Evolutionary conservation across 1,284 basidiomycete genomes (phyloP).

Genomic region (Tilletiaria anomala): DNA sequence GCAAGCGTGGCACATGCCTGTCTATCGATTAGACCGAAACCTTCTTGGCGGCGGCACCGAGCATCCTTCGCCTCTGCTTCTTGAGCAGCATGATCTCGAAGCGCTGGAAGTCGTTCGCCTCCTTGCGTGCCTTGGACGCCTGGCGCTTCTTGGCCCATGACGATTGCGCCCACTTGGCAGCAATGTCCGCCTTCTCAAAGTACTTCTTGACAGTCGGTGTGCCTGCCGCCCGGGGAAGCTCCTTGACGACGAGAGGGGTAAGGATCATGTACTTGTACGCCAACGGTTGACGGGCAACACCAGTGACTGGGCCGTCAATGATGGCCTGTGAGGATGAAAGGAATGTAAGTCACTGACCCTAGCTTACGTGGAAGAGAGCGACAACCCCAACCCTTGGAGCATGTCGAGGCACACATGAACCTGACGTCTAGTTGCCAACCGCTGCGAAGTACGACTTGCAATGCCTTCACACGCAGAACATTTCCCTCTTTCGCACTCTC

Average conservation of each 20-base stretch:
- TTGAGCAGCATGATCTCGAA: constrained; percentile 51
- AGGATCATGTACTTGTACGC: constrained; percentile 84
- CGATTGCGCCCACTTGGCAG: constrained; percentile 61
- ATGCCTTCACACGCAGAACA: too few relatives aligned
- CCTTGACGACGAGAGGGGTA: constrained; percentile 68
- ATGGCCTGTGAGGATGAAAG: constrained; percentile 53
- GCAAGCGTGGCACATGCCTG: too few relatives aligned
- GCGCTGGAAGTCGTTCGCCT: constrained; percentile 71
- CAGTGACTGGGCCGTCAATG: constrained; percentile 81
- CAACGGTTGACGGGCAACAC: constrained; percentile 79
- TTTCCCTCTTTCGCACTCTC: too few relatives aligned
- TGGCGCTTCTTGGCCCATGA: constrained; percentile 82
- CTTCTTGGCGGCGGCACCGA: constrained; percentile 28
- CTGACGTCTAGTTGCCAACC: background rate
- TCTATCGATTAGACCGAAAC: too few relatives aligned
- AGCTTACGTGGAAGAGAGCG: too few relatives aligned
- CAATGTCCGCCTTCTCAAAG: constrained; percentile 62
- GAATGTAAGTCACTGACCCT: background rate
- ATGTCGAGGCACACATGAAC: background rate
- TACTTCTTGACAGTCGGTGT: constrained; percentile 70
- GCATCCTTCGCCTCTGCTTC: constrained; percentile 44
- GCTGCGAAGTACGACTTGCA: too few relatives aligned
- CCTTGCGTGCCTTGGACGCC: constrained; percentile 61
- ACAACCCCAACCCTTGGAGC: background rate
- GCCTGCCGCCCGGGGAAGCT: constrained; percentile 75